A percentile compares a stretch with the other conserved stretches of the same genome.
Evolutionary conservation across 768 basidiomycete genomes (phyloP).

Genomic region (Boletus coccyginus): DNA sequence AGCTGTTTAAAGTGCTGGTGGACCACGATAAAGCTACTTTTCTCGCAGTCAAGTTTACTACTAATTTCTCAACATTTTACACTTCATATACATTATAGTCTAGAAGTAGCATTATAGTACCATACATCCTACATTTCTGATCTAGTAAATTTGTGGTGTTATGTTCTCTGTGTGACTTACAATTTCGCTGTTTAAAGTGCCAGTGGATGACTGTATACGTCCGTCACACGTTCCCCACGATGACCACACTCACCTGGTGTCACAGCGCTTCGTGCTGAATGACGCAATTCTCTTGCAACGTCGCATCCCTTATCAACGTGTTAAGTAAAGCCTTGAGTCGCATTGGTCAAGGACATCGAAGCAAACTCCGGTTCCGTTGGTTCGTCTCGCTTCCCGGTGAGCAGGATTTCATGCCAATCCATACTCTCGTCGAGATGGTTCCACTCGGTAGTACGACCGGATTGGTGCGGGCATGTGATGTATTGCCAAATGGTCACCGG

Average conservation of each 20-base stretch:
- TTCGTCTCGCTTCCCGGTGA: constrained; percentile 16
- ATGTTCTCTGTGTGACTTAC: no score
- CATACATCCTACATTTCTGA: no score
- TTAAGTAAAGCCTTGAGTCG: constrained; percentile 18
- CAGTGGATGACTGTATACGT: no score
- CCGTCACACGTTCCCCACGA: background rate
- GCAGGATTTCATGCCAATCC: no score
- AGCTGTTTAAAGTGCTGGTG: no score
- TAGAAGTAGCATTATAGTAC: no score
- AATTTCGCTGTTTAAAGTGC: no score
- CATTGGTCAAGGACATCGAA: constrained; percentile 13
- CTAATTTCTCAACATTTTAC: no score
- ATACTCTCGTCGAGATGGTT: background rate
- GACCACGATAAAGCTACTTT: no score
- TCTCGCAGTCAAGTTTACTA: no score
- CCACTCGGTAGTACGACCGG: background rate
- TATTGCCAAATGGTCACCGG: constrained; percentile 15
- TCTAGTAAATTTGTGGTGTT: no score
- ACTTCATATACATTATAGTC: no score
- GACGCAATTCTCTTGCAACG: constrained; percentile 16
- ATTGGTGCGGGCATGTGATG: constrained; percentile 12
- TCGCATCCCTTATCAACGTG: constrained; percentile 16
- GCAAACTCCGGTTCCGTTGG: constrained; percentile 8
- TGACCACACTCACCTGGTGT: background rate
- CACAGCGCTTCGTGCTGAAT: constrained; percentile 18